Percentiles rank a stretch among this genome's conserved stretches.
Conservation (phyloP, 768 basidiomycete genomes). For the Tricholoma hemisulphureum region DNA sequence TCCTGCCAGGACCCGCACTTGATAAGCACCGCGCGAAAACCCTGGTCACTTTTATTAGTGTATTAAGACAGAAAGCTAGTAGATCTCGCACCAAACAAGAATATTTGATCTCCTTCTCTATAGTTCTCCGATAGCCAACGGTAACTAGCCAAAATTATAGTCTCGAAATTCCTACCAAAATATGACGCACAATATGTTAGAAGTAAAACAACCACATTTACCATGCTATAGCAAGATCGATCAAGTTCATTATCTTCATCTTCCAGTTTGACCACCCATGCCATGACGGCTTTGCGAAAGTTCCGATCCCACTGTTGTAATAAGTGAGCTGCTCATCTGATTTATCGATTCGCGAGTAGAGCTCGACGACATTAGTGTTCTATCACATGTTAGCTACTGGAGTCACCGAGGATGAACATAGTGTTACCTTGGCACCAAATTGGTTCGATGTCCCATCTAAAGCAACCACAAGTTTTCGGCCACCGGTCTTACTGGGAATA, state of each 20-base stretch:
- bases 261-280: constrained; percentile 1
- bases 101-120: constrained; percentile 34
- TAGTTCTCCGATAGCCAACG: constrained; percentile 42
- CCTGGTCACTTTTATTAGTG: too few species aligned
- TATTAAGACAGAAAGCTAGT: neutral
- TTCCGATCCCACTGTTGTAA: constrained; percentile 20
- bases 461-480: too few species aligned
- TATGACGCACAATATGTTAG: neutral
- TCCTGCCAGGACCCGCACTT: constrained; percentile 39
- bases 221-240: constrained; percentile 19
- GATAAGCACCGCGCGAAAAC: constrained; percentile 46
- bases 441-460: too few species aligned
- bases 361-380: constrained; percentile 9
- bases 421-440: too few species aligned
- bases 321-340: constrained; percentile 9
- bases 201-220: neutral
- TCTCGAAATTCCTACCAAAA: constrained; percentile 32
- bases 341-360: neutral
- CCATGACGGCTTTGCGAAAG: constrained; percentile 15
- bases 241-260: constrained; percentile 4
- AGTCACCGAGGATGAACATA: too few species aligned
- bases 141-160: constrained; percentile 34
- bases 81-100: constrained; percentile 33
- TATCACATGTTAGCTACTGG: too few species aligned
- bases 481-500: too few species aligned